A percentile compares a stretch with the other conserved stretches of the same genome.
These are phyloP conservation scores for Ogataea philodendri DNA, from an alignment of 805 yeast species.

Conservation along the genomic window DNA sequence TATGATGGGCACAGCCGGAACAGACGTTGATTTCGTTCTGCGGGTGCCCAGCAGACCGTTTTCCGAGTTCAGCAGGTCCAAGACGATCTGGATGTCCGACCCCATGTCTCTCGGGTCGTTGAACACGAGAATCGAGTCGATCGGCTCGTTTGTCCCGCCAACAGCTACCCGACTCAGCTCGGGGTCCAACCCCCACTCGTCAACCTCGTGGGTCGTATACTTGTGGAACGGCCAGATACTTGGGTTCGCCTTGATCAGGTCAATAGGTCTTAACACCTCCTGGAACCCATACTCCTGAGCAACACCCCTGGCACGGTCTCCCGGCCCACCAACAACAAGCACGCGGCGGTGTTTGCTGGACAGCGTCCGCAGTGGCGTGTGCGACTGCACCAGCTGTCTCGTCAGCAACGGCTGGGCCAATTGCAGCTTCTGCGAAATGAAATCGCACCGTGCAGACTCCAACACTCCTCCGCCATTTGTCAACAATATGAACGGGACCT, in stretches of 20 bases:
- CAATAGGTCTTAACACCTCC: conserved; percentile 71
- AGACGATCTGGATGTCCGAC: conserved; percentile 74
- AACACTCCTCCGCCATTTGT: conserved; percentile 89
- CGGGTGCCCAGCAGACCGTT: conserved; percentile 64
- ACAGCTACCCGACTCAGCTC: conserved; percentile 26
- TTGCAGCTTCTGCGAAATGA: conserved; percentile 40
- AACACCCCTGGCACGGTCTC: conserved; percentile 69
- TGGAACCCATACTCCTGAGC: conserved; percentile 77
- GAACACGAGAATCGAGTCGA: conserved; percentile 80
- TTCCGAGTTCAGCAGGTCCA: conserved; percentile 66
- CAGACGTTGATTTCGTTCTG: conserved; percentile 33
- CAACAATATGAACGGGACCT: conserved; percentile 75
- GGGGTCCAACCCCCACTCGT: conserved; percentile 40
- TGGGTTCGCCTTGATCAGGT: conserved; percentile 58
- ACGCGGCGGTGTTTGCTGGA: conserved; percentile 57
- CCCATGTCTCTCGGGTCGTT: conserved; percentile 90
- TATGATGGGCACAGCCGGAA: conserved; percentile 66
- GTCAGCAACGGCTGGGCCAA: conserved; percentile 48
- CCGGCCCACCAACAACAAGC: conserved; percentile 80
- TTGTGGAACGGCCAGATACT: conserved; percentile 69
- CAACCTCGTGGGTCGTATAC: conserved; percentile 44
- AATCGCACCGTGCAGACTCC: conserved; percentile 59
- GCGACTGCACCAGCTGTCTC: conserved; percentile 76
- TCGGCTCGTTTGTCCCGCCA: conserved; percentile 37
- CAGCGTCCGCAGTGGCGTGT: conserved; percentile 75